These are phyloP conservation scores for Candida sp. DNA, from an alignment of 1,139 yeast species.

Conservation along the genomic window DNA sequence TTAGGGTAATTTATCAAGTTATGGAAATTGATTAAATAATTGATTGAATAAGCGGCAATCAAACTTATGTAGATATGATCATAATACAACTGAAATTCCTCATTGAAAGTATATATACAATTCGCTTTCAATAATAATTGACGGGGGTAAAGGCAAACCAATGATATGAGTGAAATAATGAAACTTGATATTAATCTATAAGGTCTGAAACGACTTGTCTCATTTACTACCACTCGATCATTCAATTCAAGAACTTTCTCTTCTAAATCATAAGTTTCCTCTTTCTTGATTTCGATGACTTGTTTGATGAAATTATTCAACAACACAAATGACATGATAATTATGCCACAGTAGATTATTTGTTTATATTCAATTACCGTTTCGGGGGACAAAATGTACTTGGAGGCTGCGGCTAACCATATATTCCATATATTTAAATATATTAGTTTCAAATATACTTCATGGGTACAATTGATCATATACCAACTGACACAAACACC, in stretches of 20 bases:
- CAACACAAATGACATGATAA: background rate
- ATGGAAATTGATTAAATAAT: background rate
- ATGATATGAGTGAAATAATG: background rate
- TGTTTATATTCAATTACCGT: background rate
- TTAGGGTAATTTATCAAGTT: background rate
- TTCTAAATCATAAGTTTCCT: background rate
- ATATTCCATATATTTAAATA: slow-evolving; percentile 12
- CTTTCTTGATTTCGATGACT: background rate
- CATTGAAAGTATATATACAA: background rate
- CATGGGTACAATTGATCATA: background rate
- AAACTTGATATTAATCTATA: background rate
- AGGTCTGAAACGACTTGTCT: background rate
- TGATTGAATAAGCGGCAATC: background rate
- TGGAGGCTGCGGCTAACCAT: background rate
- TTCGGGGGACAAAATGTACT: background rate
- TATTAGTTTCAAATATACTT: background rate
- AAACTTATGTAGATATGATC: slow-evolving; percentile 1
- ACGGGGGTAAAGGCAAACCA: background rate
- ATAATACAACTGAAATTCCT: background rate
- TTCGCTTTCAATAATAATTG: background rate
- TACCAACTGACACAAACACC: background rate
- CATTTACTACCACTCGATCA: background rate
- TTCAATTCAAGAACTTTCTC: background rate
- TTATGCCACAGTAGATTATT: background rate
- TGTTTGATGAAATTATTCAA: background rate